Percentiles rank a stretch among this genome's conserved stretches.
Evolutionary conservation across 768 basidiomycete genomes (phyloP).

Genomic region (Bullera alba): DNA sequence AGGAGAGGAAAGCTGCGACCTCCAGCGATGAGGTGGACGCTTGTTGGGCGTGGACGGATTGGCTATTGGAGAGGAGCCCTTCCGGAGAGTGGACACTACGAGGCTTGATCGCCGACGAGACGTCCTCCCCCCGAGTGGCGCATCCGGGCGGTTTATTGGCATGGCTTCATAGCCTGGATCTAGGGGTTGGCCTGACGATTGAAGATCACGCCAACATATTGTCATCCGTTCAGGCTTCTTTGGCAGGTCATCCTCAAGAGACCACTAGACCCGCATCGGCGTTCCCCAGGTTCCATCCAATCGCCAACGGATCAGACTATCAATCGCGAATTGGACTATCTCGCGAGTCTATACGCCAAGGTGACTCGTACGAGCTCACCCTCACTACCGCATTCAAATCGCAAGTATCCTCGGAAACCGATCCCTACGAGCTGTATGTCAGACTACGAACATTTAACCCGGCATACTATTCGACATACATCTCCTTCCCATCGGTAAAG

Average conservation of each 20-base stretch:
- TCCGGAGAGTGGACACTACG: constrained; percentile 37
- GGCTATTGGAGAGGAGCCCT: constrained; percentile 21
- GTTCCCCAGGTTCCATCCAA: constrained; percentile 31
- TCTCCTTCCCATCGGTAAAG: constrained; percentile 37
- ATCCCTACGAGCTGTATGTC: constrained; percentile 44
- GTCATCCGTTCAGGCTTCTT: neutral
- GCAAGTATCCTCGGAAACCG: constrained; percentile 48
- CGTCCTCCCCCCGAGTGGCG: neutral
- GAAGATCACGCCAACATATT: neutral
- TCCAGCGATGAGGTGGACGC: constrained; percentile 28
- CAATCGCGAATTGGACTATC: constrained; percentile 62
- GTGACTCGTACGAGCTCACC: constrained; percentile 90
- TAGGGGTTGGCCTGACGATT: constrained; percentile 9
- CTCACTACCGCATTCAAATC: constrained; percentile 55
- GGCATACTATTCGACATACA: constrained; percentile 77
- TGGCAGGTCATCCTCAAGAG: neutral
- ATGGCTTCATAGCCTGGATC: constrained; percentile 22
- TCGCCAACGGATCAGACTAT: constrained; percentile 49
- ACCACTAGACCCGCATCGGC: constrained; percentile 1
- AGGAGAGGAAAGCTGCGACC: neutral
- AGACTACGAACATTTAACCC: constrained; percentile 67
- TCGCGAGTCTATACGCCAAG: constrained; percentile 66
- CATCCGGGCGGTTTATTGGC: constrained; percentile 12
- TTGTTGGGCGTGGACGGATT: constrained; percentile 40
- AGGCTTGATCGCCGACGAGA: constrained; percentile 15